Base-by-base conservation (phyloP, 192 early-diverging fungal genomes). In the Tieghemiomyces parasiticus region DNA sequence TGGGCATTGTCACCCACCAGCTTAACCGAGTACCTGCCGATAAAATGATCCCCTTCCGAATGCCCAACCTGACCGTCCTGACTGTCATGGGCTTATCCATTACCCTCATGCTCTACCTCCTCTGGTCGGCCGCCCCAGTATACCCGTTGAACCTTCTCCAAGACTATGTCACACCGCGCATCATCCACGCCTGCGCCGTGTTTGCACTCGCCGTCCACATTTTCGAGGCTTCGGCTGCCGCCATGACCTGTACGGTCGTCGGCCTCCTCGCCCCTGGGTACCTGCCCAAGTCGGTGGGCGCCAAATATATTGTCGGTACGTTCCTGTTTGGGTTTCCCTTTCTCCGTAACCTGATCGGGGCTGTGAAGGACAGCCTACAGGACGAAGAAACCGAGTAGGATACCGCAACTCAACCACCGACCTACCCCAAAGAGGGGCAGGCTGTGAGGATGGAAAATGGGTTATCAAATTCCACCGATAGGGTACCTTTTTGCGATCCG, bases 181-280 rank as follows among this genome's bases (percentile, higher is more conserved):
- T n/a, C 13, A 16, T 56, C 16, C 20, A 35, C 34, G 31, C 20
- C 20, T 33, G 29, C 29, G 32, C 14, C 3, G 31, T 56, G 9
- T 34, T 56, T 29, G 54, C 54, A 16, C 9, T 56, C 19, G 32
- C 32, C 13, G 34, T 24, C 30, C 54, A 56, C 24, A n/a, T 56
- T 9, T 56, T 56, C 19, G 54, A 56, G 33, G 16, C 33, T 1
- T 12, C 33, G 54, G 6, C 29, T 16, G 54, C 54, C 32, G 54
- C 31, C 28, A 56, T 56, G 54, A 56, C 54, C 34, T 56, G 54
- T 19, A 24, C 33, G 14, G 54, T 34, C 20, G 32, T 56, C 9
- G 8, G 10, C 12, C 29, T 56, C 33, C 33, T 56, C 29, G 54
- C 54, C 31, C 54, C 54, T 9, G 32, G 32, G 9, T 33, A 56